A percentile compares a stretch with the other conserved stretches of the same genome.
Evolutionary conservation across 371 early-diverging fungal species (phyloP).

Genomic region (Apophysomyces sp.): DNA sequence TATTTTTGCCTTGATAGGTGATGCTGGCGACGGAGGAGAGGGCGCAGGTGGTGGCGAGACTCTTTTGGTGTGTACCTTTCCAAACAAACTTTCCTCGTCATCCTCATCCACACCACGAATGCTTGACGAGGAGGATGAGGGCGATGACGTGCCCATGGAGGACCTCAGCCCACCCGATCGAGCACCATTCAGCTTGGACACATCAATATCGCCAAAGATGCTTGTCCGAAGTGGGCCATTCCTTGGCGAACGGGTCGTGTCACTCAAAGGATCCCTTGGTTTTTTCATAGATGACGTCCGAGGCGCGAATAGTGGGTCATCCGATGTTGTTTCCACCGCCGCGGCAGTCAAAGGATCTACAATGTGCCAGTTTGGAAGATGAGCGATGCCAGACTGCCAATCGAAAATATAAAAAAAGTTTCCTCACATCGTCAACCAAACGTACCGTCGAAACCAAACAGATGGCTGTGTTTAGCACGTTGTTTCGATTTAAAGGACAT

Average conservation of each 20-base stretch:
- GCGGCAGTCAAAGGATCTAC: slow-evolving; percentile 38
- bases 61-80: slow-evolving; percentile 7
- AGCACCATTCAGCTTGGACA: slow-evolving; percentile 31
- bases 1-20: not conserved
- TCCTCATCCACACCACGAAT: slow-evolving; percentile 5
- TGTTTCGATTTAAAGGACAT: slow-evolving; percentile 49
- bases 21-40: slow-evolving; percentile 6
- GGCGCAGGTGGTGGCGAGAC: slow-evolving; percentile 9
- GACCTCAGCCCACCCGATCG: not conserved
- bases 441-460: slow-evolving; percentile 47
- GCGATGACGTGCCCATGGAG: slow-evolving; percentile 8
- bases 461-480: slow-evolving; percentile 44
- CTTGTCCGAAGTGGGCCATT: slow-evolving; percentile 11
- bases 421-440: slow-evolving; percentile 3
- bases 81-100: slow-evolving; percentile 33
- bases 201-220: slow-evolving; percentile 51
- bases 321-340: slow-evolving; percentile 16
- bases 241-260: slow-evolving; percentile 1
- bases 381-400: slow-evolving; percentile 11
- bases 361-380: slow-evolving; percentile 1
- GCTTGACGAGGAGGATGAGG: slow-evolving; percentile 8
- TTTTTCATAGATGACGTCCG: not conserved
- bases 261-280: not conserved
- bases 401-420: not conserved
- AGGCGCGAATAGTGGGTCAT: slow-evolving; percentile 28